These are phyloP conservation scores for Acanthamoeba healyi DNA, from an alignment of 208 protist genomes.

Conservation along the genomic window DNA sequence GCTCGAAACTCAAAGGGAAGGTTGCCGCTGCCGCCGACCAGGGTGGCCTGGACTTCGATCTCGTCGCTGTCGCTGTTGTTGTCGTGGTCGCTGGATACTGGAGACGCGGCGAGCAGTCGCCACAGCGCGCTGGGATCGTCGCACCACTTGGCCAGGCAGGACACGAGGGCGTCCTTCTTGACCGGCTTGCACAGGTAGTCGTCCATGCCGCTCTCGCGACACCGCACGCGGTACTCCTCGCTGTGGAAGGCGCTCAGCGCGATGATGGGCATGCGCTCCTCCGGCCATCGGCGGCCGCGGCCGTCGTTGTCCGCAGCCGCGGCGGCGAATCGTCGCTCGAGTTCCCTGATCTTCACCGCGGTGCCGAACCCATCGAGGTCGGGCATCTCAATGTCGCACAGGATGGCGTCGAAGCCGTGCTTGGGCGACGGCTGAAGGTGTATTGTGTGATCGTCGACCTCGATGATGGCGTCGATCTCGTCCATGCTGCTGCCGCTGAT, in stretches of 20 bases:
- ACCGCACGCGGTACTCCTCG: background rate
- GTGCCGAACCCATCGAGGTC: conserved; percentile 37
- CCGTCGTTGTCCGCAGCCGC: background rate
- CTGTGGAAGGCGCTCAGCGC: conserved; percentile 29
- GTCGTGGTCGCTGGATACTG: background rate
- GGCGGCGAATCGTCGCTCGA: background rate
- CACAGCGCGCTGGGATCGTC: background rate
- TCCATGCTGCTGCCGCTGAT: background rate
- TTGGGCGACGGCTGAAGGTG: background rate
- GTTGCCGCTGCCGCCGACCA: background rate
- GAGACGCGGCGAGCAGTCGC: background rate
- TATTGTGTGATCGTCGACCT: background rate
- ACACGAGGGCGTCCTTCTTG: conserved; percentile 11
- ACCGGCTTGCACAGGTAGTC: conserved; percentile 59
- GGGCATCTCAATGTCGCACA: conserved; percentile 61
- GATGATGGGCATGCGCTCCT: conserved; percentile 28
- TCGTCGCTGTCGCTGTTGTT: background rate
- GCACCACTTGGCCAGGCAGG: conserved; percentile 39
- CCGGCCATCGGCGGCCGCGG: background rate
- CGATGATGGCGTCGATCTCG: background rate
- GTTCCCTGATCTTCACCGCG: background rate
- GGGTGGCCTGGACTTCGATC: background rate
- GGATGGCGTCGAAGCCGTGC: background rate
- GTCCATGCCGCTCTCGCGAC: conserved; percentile 31
- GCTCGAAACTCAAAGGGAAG: background rate